Evolutionary conservation across 371 early-diverging fungal species (phyloP), one percentile per base, ranked within the genome.

Genomic region (Gilbertella persicaria): DNA sequence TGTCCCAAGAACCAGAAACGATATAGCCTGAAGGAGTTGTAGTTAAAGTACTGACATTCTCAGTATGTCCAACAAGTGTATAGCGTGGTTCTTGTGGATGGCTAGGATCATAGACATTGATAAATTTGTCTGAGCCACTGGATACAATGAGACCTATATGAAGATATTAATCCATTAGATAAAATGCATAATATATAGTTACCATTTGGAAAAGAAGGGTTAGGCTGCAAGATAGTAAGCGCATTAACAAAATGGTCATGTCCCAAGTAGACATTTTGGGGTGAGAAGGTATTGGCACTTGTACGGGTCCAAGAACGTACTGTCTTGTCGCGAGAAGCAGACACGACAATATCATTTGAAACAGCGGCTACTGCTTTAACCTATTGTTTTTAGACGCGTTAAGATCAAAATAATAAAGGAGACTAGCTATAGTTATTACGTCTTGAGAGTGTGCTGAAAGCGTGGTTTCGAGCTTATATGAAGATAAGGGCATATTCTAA

Each of bases 1-100:
- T 90, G 75, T 99, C 99, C 99, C 98, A 98, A 14, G 96, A 96
- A 10, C 97, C 98, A 14, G 96, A 94, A 4, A 98, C 80, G 20
- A 93, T 75, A 24, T 79, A 66, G 2, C 91, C 93, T 25, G 83
- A 80, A 1, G 78, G 66, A 3, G 86, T 76, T 0, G 80, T 72
- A 7, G 80, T 75, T 20, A 99, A 69, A 2, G 90, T 79, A 62
- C 93, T 90, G 3, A 99, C 92, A 56, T 91, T 96, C 38, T 90
- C 94, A 0, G 79, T 70, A 65, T 99, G 99, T 0, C 97, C 97
- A 5, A 80, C 60, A 17, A 98, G 76, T 4, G 81, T 83, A 48
- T 68, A 84, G 1, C 85, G 49, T 3, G 95, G 88, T 13, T 82
- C 71, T 12, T 66, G 58, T 0, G 83, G 75, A n/a, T 65, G 55